Conservation (phyloP, 2,329 filamentous ascomycete species). For the Cylindrodendrum hubeiense region DNA sequence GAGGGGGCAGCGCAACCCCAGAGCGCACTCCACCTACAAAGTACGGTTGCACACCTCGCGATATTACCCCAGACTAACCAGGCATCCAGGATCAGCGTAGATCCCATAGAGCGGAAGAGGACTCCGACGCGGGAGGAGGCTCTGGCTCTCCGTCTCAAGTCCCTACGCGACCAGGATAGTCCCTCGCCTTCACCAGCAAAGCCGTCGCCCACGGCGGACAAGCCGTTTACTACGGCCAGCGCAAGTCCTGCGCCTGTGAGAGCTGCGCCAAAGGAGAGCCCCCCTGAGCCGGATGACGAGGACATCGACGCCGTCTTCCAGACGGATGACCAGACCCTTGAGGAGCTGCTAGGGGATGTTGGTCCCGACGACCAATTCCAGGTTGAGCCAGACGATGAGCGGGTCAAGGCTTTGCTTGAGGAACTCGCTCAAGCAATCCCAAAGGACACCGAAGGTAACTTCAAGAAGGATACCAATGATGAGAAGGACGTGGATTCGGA, state of each 20-base stretch:
- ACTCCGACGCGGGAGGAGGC: slow-evolving; percentile 62
- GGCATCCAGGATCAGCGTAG: slow-evolving; percentile 43
- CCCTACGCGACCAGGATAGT: slow-evolving; percentile 58
- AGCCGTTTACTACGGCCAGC: neutral
- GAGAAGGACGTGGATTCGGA: slow-evolving; percentile 45
- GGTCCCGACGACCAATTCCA: slow-evolving; percentile 48
- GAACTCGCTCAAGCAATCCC: slow-evolving; percentile 51
- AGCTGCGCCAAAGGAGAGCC: neutral
- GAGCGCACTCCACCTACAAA: slow-evolving; percentile 52
- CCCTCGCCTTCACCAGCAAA: slow-evolving; percentile 36
- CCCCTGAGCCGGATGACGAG: slow-evolving; percentile 42
- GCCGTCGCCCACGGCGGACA: slow-evolving; percentile 2
- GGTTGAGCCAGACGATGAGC: slow-evolving; percentile 43
- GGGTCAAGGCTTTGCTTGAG: slow-evolving; percentile 53
- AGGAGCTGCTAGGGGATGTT: slow-evolving; percentile 63
- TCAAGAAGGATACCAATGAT: slow-evolving; percentile 7
- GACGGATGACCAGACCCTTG: slow-evolving; percentile 65
- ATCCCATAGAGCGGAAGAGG: slow-evolving; percentile 57
- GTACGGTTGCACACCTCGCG: slow-evolving; percentile 51
- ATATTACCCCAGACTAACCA: slow-evolving; percentile 10
- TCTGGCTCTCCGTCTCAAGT: slow-evolving; percentile 64
- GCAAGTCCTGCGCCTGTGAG: slow-evolving; percentile 13
- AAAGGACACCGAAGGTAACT: slow-evolving; percentile 31
- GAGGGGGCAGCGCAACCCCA: slow-evolving; percentile 51
- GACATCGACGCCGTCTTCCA: slow-evolving; percentile 55